These are phyloP conservation scores for Colletotrichum trifolii DNA, from an alignment of 2,329 filamentous ascomycete genomes.

Conservation along the genomic window DNA sequence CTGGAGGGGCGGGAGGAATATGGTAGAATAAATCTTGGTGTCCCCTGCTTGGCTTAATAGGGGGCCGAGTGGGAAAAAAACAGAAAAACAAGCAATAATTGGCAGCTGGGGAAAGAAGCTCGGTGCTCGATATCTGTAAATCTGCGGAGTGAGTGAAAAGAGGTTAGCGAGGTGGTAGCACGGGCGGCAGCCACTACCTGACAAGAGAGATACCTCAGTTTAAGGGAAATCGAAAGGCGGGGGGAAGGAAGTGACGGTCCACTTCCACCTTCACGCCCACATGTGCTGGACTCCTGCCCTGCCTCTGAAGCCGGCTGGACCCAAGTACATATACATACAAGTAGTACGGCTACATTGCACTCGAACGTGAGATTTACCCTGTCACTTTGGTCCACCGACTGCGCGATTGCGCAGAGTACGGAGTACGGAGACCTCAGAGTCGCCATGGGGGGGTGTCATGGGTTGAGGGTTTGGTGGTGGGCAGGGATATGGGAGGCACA, in stretches of 20 bases:
- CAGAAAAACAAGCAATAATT: conserved; percentile 49
- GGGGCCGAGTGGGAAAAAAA: no score
- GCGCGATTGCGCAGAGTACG: no score
- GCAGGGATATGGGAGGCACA: conserved; percentile 11
- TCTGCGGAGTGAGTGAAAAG: conserved; percentile 62
- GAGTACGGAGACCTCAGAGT: conserved; percentile 21
- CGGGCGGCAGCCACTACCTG: conserved; percentile 53
- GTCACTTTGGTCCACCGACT: no score
- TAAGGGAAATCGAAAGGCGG: conserved; percentile 48
- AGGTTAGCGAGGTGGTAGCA: conserved; percentile 63
- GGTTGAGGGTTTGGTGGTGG: not conserved
- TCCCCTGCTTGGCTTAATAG: conserved; percentile 46
- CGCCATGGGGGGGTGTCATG: conserved; percentile 31
- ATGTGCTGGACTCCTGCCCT: no score
- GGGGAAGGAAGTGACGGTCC: conserved; percentile 41
- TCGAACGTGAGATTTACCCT: no score
- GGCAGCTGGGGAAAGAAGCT: conserved; percentile 49
- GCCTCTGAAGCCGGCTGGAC: no score
- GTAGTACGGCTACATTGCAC: no score
- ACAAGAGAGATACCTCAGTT: conserved; percentile 45
- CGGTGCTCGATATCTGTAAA: conserved; percentile 50
- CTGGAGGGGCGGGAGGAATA: not conserved
- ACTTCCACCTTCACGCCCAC: conserved; percentile 15
- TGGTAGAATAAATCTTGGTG: conserved; percentile 32
- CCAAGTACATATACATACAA: no score